Evolutionary conservation across 257 asterid genomes (phyloP), one percentile per base, ranked within the genome.

Genomic region (Jasminum sambac): DNA sequence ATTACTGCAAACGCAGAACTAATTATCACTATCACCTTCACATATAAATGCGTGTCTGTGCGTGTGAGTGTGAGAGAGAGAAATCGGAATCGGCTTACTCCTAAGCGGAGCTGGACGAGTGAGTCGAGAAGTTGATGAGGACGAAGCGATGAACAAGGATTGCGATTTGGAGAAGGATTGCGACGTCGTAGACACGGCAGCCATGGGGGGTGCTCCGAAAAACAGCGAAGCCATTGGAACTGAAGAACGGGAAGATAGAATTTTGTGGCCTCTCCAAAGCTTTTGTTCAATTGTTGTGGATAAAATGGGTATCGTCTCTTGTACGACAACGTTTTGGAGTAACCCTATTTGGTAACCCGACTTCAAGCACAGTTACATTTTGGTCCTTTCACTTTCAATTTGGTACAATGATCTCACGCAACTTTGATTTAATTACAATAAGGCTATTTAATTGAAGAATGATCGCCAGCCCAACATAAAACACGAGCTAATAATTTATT

Each of bases 131-230:
- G 82, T n/a, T 50, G 76, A 1, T 52, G 90, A 66, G 21, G 62
- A 19, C 0, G 87, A 77, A 37, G 73, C 7, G 65, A 82, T 37
- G 67, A 72, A 23, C 42, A 80, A 77, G 70, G 85, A 73, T 23
- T 62, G 80, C 13, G 90, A 83, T 72, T 85, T 87, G 74, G 91
- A 82, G 81, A 80, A 78, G 39, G 88, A 58, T 37, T 75, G 83
- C 72, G 85, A 65, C 37, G 85, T 86, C 89, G 82, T 84, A 63
- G 94, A 87, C 59, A 17, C 8, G 40, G 83, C 87, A 41, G 85
- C 88, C 90, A 82, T 84, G 61, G 94, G 90, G 39, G 84, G 81
- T 60, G 90, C 84, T 50, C 92, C 95, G 43, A 81, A 68, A 76
- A 86, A 67, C 13, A 85, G 86, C 71, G 92, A 90, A 44, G 96